Base-by-base conservation (phyloP, 192 early-diverging fungal species). In the Gonapodya sp. region DNA sequence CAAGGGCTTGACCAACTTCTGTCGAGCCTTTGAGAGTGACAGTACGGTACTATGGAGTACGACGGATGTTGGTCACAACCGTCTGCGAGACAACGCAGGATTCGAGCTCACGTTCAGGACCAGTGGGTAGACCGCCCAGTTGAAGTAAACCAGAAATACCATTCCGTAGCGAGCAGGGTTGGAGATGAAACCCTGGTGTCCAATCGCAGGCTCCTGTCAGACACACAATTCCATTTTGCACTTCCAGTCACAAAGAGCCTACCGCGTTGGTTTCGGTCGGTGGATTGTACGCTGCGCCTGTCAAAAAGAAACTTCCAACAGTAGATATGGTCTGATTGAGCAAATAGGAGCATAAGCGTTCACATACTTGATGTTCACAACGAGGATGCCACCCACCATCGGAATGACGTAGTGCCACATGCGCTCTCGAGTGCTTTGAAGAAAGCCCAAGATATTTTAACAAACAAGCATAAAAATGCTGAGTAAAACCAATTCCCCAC, bases 351-450 rank as follows among this genome's bases (percentile, higher is more conserved):
- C 46, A 64, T 24, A 64, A 16, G 46, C 46, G 46, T 24, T 64
- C 46, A 24, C 46, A 24, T 64, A n/a, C n/a, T n/a, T n/a, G n/a
- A n/a, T n/a, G n/a, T n/a, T n/a, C n/a, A n/a, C n/a, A n/a, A n/a
- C n/a, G n/a, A n/a, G n/a, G n/a, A n/a, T n/a, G n/a, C n/a, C n/a
- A n/a, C n/a, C n/a, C n/a, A n/a, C n/a, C 46, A 64, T 64, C 8
- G 46, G 46, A 64, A 64, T 64, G 46, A 64, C 46, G 46, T 64
- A 64, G 46, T 64, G 46, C 46, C 46, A 64, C 46, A 64, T 64
- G 46, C 46, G 46, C 46, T 64, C 46, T 8, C 46, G 46, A 16
- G 46, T 64, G 46, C 46, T 64, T 64, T 8, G 46, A 24, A n/a
- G n/a, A n/a, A n/a, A n/a, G n/a, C n/a, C n/a, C n/a, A n/a, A n/a